phyloP scores from a whole-genome alignment of 169 alveolate genomes.

The Babesia gibsoni region DNA sequence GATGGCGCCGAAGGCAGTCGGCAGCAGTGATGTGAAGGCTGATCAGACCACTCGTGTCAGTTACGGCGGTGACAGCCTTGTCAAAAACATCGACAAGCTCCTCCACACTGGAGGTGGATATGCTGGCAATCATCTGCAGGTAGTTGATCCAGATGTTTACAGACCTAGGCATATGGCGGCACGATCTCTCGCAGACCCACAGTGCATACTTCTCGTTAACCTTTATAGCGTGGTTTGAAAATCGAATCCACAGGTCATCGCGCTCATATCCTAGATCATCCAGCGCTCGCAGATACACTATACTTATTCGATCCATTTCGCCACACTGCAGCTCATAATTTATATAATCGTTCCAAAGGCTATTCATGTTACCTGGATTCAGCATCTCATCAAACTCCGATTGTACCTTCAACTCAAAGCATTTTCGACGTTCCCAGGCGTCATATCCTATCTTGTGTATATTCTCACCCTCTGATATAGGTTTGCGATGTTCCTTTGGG shows the following conservation, averaged over 20 bases:
- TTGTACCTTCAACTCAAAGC: slow-evolving; percentile 62
- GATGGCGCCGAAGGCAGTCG: slow-evolving; percentile 51
- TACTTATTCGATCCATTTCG: slow-evolving; percentile 38
- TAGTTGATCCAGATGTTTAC: slow-evolving; percentile 60
- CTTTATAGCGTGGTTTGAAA: slow-evolving; percentile 23
- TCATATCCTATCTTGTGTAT: slow-evolving; percentile 49
- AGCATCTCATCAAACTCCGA: slow-evolving; percentile 61
- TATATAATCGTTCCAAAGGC: slow-evolving; percentile 58
- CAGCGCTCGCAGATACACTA: slow-evolving; percentile 54
- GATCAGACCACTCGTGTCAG: slow-evolving; percentile 35
- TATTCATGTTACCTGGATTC: slow-evolving; percentile 49
- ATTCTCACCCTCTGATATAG: slow-evolving; percentile 23
- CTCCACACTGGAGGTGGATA: slow-evolving; percentile 20
- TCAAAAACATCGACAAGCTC: slow-evolving; percentile 42
- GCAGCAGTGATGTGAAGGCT: slow-evolving; percentile 66
- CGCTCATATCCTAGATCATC: slow-evolving; percentile 63
- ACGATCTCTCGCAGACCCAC: slow-evolving; percentile 45
- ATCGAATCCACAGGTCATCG: slow-evolving; percentile 61
- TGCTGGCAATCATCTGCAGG: slow-evolving; percentile 22
- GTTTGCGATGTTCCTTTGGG: slow-evolving; percentile 36
- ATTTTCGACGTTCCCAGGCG: slow-evolving; percentile 64
- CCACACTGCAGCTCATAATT: slow-evolving; percentile 52
- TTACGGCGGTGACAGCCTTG: slow-evolving; percentile 37
- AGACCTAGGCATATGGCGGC: slow-evolving; percentile 58
- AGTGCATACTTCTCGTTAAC: slow-evolving; percentile 24